Conservation (phyloP, 2,329 filamentous ascomycete genomes). For the Aspergillus hortae region DNA sequence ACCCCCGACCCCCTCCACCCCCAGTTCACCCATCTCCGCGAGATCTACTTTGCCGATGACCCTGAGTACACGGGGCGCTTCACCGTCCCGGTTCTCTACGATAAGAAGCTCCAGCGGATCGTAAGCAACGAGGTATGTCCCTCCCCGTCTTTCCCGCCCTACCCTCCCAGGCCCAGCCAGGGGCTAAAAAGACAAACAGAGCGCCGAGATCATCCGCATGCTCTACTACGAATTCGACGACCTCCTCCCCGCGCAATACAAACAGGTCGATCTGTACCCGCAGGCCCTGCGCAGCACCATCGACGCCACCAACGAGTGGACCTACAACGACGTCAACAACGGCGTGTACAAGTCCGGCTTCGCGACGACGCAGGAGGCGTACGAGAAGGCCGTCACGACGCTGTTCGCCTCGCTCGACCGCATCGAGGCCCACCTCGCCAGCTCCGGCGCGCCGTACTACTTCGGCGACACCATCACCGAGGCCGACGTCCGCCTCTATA, state of each 20-base stretch:
- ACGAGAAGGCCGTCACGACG: conserved; percentile 67
- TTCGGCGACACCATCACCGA: conserved; percentile 76
- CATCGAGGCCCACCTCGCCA: conserved; percentile 66
- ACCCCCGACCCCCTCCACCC: conserved; percentile 57
- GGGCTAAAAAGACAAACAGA: conserved; percentile 17
- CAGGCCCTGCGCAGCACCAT: conserved; percentile 62
- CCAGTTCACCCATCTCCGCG: conserved; percentile 67
- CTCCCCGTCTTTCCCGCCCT: background rate
- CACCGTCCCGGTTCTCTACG: conserved; percentile 80
- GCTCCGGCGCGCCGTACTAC: conserved; percentile 57
- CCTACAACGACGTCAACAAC: conserved; percentile 61
- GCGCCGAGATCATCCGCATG: conserved; percentile 89
- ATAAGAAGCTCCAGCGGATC: conserved; percentile 66
- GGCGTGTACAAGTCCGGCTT: conserved; percentile 65
- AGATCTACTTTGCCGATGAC: conserved; percentile 76
- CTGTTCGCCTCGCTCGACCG: conserved; percentile 77
- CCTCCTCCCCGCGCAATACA: conserved; percentile 58
- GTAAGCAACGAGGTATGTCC: conserved; percentile 77
- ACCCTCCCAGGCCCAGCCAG: background rate
- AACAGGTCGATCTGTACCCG: conserved; percentile 65
- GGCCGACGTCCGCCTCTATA: conserved; percentile 73
- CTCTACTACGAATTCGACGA: conserved; percentile 77
- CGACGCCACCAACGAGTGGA: conserved; percentile 76
- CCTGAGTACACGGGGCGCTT: conserved; percentile 72
- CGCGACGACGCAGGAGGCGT: conserved; percentile 77